phyloP scores from a whole-genome alignment of 441 rosid genomes.

The Euphorbia schlechtendalii region DNA sequence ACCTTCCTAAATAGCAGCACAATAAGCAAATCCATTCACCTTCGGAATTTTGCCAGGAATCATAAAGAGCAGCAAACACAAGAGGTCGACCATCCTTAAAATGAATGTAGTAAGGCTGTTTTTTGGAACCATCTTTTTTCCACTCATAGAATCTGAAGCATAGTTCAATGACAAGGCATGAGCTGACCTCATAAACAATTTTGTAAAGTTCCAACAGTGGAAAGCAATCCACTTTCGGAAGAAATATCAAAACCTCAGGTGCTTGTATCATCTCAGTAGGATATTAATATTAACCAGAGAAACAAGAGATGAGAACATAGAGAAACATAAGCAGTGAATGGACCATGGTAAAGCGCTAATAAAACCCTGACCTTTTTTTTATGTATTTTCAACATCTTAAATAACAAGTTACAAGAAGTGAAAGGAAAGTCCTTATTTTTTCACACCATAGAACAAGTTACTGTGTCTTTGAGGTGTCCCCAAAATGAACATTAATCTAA shows the following conservation, averaged over 20 bases:
- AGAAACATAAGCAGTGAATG: neutral
- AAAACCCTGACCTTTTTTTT: neutral
- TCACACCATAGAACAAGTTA: neutral
- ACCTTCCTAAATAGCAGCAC: neutral
- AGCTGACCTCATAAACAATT: neutral
- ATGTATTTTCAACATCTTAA: neutral
- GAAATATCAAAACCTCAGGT: neutral
- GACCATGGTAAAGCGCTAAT: neutral
- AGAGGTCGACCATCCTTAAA: slow-evolving; percentile 75
- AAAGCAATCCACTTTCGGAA: neutral
- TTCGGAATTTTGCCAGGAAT: slow-evolving; percentile 68
- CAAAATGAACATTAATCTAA: neutral
- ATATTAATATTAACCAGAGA: neutral
- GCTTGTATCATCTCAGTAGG: neutral
- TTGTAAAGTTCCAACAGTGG: neutral
- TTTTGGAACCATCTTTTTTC: slow-evolving; percentile 82
- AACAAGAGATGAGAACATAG: neutral
- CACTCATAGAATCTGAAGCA: slow-evolving; percentile 79
- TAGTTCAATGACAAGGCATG: neutral
- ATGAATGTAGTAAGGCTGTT: slow-evolving; percentile 83
- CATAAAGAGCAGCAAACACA: slow-evolving; percentile 82
- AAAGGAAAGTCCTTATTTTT: no score
- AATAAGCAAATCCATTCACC: slow-evolving; percentile 30
- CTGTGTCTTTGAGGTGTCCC: neutral
- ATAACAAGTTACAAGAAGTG: neutral